Evolutionary conservation across 306 rosid species (phyloP).

Genomic region (Ceratonia siliqua): DNA sequence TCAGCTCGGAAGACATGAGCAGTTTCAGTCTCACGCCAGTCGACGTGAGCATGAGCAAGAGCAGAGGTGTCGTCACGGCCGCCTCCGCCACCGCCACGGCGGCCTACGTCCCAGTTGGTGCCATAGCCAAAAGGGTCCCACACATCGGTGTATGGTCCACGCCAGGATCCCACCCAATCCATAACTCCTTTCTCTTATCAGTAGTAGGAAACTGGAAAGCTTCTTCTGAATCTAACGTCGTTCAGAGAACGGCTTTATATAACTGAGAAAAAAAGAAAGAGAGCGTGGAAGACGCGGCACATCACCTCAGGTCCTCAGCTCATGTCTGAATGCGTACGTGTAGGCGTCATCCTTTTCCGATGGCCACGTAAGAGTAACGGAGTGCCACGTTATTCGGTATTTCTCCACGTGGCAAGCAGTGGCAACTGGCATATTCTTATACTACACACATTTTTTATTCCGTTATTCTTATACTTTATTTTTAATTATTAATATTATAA

Average conservation of each 20-base stretch:
- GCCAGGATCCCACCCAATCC: conserved; percentile 34
- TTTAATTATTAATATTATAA: no score
- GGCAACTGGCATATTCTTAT: not conserved
- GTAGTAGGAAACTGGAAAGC: not conserved
- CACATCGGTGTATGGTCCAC: conserved; percentile 2
- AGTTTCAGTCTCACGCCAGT: conserved; percentile 41
- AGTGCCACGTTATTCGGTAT: conserved; percentile 15
- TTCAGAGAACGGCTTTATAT: not conserved
- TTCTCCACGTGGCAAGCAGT: not conserved
- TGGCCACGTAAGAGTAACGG: conserved; percentile 8
- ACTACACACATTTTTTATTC: no score
- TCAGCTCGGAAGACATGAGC: conserved; percentile 40
- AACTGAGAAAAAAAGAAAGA: not conserved
- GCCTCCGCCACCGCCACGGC: not conserved
- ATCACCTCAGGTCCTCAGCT: not conserved
- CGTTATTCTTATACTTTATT: no score
- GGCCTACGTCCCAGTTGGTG: not conserved
- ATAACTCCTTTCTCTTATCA: not conserved
- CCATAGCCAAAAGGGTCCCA: conserved; percentile 24
- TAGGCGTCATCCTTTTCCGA: not conserved
- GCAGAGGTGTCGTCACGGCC: conserved; percentile 21
- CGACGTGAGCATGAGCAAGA: conserved; percentile 30
- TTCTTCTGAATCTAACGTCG: not conserved
- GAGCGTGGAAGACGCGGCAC: not conserved
- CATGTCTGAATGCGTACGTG: conserved; percentile 17